Evolutionary conservation across 2,329 filamentous ascomycete genomes (phyloP), one percentile per base, ranked within the genome.

Genomic region (Dryadomyces quercus-mongolicae): DNA sequence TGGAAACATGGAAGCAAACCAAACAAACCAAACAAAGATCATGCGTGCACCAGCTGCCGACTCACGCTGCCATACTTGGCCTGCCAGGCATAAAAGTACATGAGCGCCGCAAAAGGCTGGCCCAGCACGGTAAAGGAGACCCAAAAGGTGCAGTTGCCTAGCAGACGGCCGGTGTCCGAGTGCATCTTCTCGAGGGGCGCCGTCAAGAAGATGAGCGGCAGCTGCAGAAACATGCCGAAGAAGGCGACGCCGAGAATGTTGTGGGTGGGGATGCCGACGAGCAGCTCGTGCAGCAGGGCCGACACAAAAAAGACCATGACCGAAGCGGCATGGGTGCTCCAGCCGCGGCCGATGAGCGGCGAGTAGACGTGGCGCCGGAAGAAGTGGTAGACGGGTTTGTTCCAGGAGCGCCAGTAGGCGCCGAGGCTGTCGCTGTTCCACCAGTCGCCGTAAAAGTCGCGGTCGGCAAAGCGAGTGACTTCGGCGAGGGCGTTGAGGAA

Each of bases 11-110:
- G 25, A 42, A 42, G 38, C 6, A 4, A 42, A 10, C 4, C 12
- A 42, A 4, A 42, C 16, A 15, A 42, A 12, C 10, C 20, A n/a
- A n/a, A n/a, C n/a, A n/a, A n/a, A n/a, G n/a, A n/a, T n/a, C n/a
- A 9, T n/a, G 20, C 8, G 10, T 13, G 36, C 36, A 13, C 34
- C 54, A 51, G 9, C 55, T 36, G 56, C 60, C 71, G 74, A 60
- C 79, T 88, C 21, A 91, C 85, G 62, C 85, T 90, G 13, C 93
- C 93, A 66, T 95, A 96, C 72, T 97, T 97, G 54, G 89, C 89
- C 71, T 97, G 92, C 92, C 93, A 98, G 1, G 91, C 91, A 66
- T 97, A 97, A 68, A 96, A 98, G 68, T 98, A 98, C 66, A 95
- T 76, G 57, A 98, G 72, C 0, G 89, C 91, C 1, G 89, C 93